These are phyloP conservation scores for Exophiala mesophila DNA, from an alignment of 2,329 filamentous ascomycete species.

Conservation along the genomic window DNA sequence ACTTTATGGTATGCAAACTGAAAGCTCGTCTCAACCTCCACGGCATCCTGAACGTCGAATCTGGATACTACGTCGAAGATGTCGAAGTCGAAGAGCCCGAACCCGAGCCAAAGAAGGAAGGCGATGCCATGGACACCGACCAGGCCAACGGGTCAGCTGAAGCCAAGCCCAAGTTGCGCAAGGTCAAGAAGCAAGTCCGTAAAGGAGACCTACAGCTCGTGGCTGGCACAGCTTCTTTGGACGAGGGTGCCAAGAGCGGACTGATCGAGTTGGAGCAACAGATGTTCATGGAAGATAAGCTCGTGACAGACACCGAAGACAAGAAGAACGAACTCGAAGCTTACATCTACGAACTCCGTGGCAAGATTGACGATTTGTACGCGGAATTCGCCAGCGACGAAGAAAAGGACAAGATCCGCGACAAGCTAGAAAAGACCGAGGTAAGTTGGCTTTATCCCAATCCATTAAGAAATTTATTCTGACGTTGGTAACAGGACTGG, in stretches of 20 bases:
- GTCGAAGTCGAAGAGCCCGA: conserved; percentile 93
- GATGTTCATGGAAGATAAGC: conserved; percentile 98
- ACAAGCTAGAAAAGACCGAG: conserved; percentile 79
- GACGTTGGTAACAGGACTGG: conserved; percentile 69
- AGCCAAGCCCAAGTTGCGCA: conserved; percentile 77
- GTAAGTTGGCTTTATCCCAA: conserved; percentile 50
- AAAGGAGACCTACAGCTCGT: conserved; percentile 92
- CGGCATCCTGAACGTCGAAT: conserved; percentile 93
- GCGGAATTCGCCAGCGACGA: conserved; percentile 83
- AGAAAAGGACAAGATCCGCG: conserved; percentile 81
- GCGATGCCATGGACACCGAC: conserved; percentile 78
- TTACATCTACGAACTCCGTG: conserved; percentile 93
- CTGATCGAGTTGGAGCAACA: conserved; percentile 74
- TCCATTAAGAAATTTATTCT: conserved; percentile 11
- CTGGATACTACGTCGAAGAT: conserved; percentile 96
- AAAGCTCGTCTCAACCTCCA: conserved; percentile 96
- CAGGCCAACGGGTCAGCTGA: conserved; percentile 55
- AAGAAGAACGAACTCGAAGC: conserved; percentile 99
- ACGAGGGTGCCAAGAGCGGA: conserved; percentile 60
- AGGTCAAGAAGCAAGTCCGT: conserved; percentile 98
- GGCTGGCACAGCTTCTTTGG: conserved; percentile 74
- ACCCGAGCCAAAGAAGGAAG: conserved; percentile 66
- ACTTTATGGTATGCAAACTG: conserved; percentile 99
- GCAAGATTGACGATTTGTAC: conserved; percentile 91
- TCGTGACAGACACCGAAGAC: conserved; percentile 95